A percentile compares a stretch with the other conserved stretches of the same genome.
Conservation (phyloP, 2,329 filamentous ascomycete genomes). For the Macrophomina phaseolina region DNA sequence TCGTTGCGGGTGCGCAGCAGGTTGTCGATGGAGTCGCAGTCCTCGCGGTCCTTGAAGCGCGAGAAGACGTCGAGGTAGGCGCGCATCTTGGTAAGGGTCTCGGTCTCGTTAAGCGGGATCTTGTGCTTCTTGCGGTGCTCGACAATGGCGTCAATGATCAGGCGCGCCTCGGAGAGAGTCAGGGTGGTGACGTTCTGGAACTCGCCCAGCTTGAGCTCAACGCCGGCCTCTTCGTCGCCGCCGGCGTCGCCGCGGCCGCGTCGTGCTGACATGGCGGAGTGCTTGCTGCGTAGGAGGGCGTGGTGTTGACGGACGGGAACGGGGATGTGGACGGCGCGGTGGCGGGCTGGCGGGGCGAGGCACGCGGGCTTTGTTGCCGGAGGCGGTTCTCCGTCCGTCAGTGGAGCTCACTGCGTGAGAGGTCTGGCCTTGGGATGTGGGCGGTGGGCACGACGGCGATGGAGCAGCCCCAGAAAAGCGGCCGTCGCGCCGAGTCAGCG, state of each 20-base stretch:
- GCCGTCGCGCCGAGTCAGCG: constrained; percentile 7
- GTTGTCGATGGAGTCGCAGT: constrained; percentile 91
- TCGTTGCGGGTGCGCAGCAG: constrained; percentile 79
- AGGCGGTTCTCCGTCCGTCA: neutral
- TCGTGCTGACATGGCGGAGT: constrained; percentile 39
- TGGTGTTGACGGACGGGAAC: neutral
- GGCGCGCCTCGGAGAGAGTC: constrained; percentile 87
- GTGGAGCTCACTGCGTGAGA: neutral
- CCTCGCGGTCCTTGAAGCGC: constrained; percentile 93
- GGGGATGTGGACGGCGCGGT: neutral
- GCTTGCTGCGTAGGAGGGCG: neutral
- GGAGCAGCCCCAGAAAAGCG: constrained; percentile 12
- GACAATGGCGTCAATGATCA: constrained; percentile 89
- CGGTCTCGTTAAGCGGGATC: constrained; percentile 27
- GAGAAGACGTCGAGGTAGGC: constrained; percentile 95
- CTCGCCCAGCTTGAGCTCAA: constrained; percentile 84
- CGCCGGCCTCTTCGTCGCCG: constrained; percentile 82
- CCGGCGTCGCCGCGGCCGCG: constrained; percentile 33
- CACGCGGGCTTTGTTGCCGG: neutral
- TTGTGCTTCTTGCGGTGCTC: constrained; percentile 78
- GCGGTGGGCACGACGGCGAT: constrained; percentile 1
- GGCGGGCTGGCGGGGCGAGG: neutral
- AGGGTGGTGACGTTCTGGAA: constrained; percentile 91
- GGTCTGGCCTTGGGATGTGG: neutral
- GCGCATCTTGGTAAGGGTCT: constrained; percentile 81